These are phyloP conservation scores for Lepidium campestre DNA, from an alignment of 441 rosid species.

Conservation along the genomic window DNA sequence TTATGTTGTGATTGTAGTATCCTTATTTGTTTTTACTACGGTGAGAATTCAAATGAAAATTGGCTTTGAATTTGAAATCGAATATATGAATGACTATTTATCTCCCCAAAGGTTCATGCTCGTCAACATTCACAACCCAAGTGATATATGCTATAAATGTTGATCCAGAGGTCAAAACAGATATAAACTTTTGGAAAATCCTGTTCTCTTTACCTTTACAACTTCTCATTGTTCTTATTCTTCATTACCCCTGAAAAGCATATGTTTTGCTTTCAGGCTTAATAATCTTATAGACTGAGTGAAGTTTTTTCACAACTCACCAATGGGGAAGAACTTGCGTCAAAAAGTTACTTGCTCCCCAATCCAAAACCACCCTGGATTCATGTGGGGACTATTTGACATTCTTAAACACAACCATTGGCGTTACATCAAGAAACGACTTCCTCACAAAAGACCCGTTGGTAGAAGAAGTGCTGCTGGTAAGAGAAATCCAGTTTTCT, in stretches of 20 bases:
- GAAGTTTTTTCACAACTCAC: background rate
- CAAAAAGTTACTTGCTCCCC: constrained; percentile 22
- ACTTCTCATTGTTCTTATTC: background rate
- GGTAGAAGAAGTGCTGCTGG: constrained; percentile 24
- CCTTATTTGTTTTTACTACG: background rate
- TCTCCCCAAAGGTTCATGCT: background rate
- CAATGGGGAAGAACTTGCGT: constrained; percentile 42
- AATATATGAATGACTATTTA: background rate
- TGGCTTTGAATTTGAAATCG: background rate
- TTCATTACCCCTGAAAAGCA: background rate
- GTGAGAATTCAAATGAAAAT: background rate
- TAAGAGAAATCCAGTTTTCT: background rate
- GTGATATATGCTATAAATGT: background rate
- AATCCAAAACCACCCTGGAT: constrained; percentile 36
- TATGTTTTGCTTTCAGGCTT: constrained; percentile 29
- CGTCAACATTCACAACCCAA: background rate
- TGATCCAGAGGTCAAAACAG: background rate
- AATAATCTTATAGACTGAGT: constrained; percentile 17
- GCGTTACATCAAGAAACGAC: constrained; percentile 60
- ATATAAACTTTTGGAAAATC: background rate
- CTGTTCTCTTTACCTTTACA: background rate
- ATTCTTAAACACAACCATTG: constrained; percentile 62
- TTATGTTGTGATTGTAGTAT: background rate
- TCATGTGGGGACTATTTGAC: constrained; percentile 69
- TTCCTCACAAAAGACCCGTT: constrained; percentile 37